Evolutionary conservation across 1,284 basidiomycete genomes (phyloP).

Genomic region (Marasmius tenuissimus): DNA sequence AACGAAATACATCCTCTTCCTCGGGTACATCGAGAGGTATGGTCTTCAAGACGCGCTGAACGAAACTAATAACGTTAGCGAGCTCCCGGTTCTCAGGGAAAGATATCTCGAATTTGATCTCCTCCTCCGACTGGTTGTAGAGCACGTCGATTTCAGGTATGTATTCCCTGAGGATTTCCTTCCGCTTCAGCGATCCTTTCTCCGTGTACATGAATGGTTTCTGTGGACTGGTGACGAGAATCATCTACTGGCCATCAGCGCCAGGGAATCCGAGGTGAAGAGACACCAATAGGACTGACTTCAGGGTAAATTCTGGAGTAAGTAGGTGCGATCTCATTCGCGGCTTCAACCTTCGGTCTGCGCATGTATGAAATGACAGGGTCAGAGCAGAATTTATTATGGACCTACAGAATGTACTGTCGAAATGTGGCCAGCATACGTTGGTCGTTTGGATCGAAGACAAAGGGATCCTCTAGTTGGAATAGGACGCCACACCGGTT

Average conservation of each 20-base stretch:
- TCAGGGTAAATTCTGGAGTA: not conserved
- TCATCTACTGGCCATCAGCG: constrained; percentile 1
- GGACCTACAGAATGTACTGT: not conserved
- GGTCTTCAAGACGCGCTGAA: not conserved
- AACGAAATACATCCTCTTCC: constrained; percentile 10
- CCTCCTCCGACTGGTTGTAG: not conserved
- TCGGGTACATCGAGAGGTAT: not conserved
- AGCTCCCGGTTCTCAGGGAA: not conserved
- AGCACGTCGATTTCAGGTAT: constrained; percentile 5
- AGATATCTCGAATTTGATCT: not conserved
- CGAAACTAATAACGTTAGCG: not conserved
- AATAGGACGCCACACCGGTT: constrained; percentile 35
- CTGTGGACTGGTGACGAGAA: not conserved
- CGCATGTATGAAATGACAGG: not conserved
- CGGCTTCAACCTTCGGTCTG: not conserved
- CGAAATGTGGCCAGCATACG: not conserved
- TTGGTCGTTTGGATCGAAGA: constrained; percentile 24
- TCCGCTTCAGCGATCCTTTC: constrained; percentile 6
- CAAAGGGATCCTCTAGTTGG: constrained; percentile 24
- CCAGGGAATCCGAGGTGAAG: not conserved
- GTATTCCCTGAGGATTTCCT: not conserved
- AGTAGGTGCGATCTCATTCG: not conserved
- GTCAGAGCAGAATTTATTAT: not conserved
- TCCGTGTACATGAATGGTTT: constrained; percentile 12
- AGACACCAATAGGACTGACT: not conserved